A percentile compares a stretch with the other conserved stretches of the same genome.
Evolutionary conservation across 768 basidiomycete species (phyloP).

Genomic region (Coprinellus aureogranulatus): DNA sequence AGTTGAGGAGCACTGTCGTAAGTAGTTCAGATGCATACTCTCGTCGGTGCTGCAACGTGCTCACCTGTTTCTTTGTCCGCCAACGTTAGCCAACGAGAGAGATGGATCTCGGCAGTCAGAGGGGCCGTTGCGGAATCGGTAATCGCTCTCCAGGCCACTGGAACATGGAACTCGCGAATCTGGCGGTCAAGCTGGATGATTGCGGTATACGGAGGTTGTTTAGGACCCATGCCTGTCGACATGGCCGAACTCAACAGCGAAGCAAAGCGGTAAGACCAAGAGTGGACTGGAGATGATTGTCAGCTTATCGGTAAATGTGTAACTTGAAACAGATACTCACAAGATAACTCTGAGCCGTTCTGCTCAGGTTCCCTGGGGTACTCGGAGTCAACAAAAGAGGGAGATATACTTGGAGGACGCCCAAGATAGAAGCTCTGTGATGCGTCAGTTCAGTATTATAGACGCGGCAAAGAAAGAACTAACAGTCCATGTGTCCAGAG

Average conservation of each 20-base stretch:
- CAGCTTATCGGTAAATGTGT: background rate
- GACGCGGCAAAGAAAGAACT: conserved; percentile 7
- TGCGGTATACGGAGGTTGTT: conserved; percentile 46
- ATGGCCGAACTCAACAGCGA: conserved; percentile 51
- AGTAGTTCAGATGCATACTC: background rate
- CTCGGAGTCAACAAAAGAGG: conserved; percentile 54
- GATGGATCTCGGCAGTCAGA: conserved; percentile 21
- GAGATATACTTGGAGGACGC: conserved; percentile 54
- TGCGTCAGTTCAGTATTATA: background rate
- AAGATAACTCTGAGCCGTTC: conserved; percentile 34
- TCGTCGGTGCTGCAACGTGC: background rate
- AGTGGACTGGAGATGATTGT: conserved; percentile 38
- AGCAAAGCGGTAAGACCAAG: conserved; percentile 57
- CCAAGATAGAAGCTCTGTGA: conserved; percentile 61
- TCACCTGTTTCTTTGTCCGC: conserved; percentile 50
- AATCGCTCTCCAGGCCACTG: conserved; percentile 41
- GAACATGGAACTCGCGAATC: conserved; percentile 59
- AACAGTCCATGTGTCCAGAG: conserved; percentile 62
- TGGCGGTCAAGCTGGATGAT: conserved; percentile 60
- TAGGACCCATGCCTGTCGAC: conserved; percentile 50
- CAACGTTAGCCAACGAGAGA: conserved; percentile 46
- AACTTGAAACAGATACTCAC: conserved; percentile 28
- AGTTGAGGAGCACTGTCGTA: conserved; percentile 51
- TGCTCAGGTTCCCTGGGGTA: conserved; percentile 47
- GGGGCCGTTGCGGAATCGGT: conserved; percentile 19